These are phyloP conservation scores for Helicosporidium sp. DNA, from an alignment of 139 green algal genomes.

Conservation along the genomic window DNA sequence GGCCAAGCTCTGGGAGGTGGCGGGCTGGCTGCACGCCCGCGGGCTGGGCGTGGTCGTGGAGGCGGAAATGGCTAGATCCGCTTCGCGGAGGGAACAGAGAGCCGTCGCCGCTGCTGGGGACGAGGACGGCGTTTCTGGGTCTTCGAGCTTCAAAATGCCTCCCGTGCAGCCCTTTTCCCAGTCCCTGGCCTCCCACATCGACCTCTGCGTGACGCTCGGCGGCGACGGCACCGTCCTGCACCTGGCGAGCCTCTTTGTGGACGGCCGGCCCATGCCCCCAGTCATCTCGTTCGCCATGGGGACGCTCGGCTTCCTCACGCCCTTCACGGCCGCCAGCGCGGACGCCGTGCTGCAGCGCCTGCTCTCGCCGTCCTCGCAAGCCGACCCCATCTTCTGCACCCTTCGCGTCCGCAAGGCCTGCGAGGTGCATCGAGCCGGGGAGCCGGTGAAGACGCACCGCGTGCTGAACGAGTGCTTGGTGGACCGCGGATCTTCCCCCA, in stretches of 20 bases:
- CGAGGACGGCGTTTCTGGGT: no score
- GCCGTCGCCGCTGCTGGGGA: no score
- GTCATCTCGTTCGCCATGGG: conserved; percentile 77
- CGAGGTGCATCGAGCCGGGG: conserved; percentile 34
- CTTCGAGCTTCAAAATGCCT: no score
- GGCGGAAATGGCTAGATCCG: no score
- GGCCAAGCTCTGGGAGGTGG: conserved; percentile 40
- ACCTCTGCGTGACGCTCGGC: conserved; percentile 64
- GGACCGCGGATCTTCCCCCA: conserved; percentile 46
- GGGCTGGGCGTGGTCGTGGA: conserved; percentile 55
- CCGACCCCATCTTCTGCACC: conserved; percentile 64
- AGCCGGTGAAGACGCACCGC: conserved; percentile 43
- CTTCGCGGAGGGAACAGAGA: no score
- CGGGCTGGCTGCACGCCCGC: conserved; percentile 25
- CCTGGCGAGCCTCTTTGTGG: conserved; percentile 53
- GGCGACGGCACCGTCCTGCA: conserved; percentile 67
- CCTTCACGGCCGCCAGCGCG: conserved; percentile 64
- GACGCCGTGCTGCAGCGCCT: conserved; percentile 31
- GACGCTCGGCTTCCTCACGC: conserved; percentile 76
- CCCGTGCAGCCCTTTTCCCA: no score
- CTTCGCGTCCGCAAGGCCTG: conserved; percentile 56
- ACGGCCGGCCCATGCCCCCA: conserved; percentile 59
- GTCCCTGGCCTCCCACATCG: conserved; percentile 9
- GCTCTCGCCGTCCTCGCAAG: conserved; percentile 31
- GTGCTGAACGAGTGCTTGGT: conserved; percentile 65